phyloP scores from a whole-genome alignment of 768 basidiomycete species.

The Dioszegia hungarica region DNA sequence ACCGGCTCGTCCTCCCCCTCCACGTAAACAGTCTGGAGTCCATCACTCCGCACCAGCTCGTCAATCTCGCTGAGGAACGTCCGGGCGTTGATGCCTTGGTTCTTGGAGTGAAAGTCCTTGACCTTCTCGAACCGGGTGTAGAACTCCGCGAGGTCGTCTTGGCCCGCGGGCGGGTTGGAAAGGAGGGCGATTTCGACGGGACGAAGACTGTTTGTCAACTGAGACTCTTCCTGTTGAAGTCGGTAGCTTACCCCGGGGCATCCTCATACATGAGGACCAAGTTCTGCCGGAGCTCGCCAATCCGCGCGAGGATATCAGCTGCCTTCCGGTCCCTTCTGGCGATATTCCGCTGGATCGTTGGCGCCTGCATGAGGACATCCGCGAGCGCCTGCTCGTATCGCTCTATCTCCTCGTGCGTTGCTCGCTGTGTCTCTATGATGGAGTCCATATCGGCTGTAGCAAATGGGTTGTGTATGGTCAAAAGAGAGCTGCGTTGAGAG shows the following conservation, averaged over 20 bases:
- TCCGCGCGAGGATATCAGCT: constrained; percentile 78
- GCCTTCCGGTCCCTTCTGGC: constrained; percentile 74
- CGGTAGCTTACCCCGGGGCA: constrained; percentile 54
- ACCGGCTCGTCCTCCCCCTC: constrained; percentile 62
- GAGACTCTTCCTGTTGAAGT: not conserved
- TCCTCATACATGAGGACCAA: constrained; percentile 74
- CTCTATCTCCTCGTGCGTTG: constrained; percentile 93
- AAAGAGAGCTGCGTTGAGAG: not conserved
- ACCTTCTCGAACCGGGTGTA: constrained; percentile 92
- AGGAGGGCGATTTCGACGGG: constrained; percentile 40
- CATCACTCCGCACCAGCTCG: constrained; percentile 53
- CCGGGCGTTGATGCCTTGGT: constrained; percentile 73
- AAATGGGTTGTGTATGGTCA: not conserved
- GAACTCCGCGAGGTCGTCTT: constrained; percentile 76
- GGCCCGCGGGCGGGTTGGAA: constrained; percentile 40
- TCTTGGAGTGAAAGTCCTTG: constrained; percentile 92
- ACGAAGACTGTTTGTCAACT: constrained; percentile 47
- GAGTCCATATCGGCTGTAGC: constrained; percentile 67
- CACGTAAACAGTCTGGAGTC: constrained; percentile 64
- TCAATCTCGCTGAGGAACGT: constrained; percentile 77
- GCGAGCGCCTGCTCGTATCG: constrained; percentile 83
- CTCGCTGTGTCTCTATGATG: constrained; percentile 85
- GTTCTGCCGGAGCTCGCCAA: constrained; percentile 62
- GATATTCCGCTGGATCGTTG: constrained; percentile 42
- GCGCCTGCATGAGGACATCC: constrained; percentile 62